Evolutionary conservation across 2,329 filamentous ascomycete genomes (phyloP).

Genomic region (Pestalotiopsis fici): DNA sequence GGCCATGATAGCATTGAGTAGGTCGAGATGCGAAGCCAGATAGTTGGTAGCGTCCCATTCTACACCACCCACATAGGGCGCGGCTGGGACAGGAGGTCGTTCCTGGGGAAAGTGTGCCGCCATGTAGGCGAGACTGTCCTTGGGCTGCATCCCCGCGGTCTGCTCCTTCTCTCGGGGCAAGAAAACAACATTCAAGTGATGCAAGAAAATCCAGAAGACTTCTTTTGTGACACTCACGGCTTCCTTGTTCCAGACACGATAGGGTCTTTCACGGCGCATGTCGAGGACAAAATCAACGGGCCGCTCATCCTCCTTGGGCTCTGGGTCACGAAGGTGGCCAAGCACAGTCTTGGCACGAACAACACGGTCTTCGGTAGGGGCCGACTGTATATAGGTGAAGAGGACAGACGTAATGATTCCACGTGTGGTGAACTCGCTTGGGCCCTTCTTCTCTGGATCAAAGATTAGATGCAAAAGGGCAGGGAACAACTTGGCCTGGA

Average conservation of each 20-base stretch:
- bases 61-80: conserved; percentile 93
- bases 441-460: conserved; percentile 96
- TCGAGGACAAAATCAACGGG: conserved; percentile 85
- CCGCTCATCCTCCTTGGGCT: conserved; percentile 72
- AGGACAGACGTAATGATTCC: conserved; percentile 87
- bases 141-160: conserved; percentile 23
- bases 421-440: conserved; percentile 92
- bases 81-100: conserved; percentile 86
- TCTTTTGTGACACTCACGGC: conserved; percentile 92
- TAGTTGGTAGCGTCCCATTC: conserved; percentile 99
- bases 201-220: conserved; percentile 98
- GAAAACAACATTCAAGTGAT: conserved; percentile 86
- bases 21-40: conserved; percentile 86
- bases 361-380: conserved; percentile 61
- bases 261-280: conserved; percentile 85
- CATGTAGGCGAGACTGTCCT: conserved; percentile 61
- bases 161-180: conserved; percentile 50
- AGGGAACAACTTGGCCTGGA: conserved; percentile 82
- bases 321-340: conserved; percentile 76
- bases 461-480: conserved; percentile 87
- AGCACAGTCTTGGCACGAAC: conserved; percentile 74
- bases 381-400: conserved; percentile 81
- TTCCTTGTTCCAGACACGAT: conserved; percentile 93
- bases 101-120: conserved; percentile 78
- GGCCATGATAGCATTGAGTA: conserved; percentile 87